Base-by-base conservation (phyloP, 1,284 basidiomycete genomes). In the Volvariella surrecta region DNA sequence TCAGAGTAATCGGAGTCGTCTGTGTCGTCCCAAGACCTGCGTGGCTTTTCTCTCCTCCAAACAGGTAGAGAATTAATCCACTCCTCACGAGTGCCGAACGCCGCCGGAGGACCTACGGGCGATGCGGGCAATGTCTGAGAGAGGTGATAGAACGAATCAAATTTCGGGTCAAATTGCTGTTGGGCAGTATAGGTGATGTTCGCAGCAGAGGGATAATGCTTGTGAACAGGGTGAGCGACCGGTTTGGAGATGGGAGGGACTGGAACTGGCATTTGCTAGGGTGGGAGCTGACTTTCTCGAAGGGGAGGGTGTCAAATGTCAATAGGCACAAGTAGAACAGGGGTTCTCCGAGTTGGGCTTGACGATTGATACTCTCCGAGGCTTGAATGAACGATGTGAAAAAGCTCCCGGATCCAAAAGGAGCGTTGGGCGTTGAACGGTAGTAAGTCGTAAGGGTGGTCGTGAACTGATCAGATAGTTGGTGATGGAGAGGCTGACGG, bases 221-320 rank as follows among this genome's bases (percentile, higher is more conserved):
- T 62, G 53, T 61, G 56, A 58, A 82, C 74, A 45, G 72, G 70
- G 54, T 85, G 81, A 43, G 75, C 70, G 56, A 69, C 63, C 52
- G 68, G 67, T 60, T 73, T 76, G 56, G 66, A 56, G 61, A 69
- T 61, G 59, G 67, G 66, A 56, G 80, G 80, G 55, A 85, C 85
- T 50, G 85, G 82, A 70, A 88, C 84, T 68, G 84, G 85, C 84
- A 88, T 88, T 71, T 78, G 82, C 74, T 68, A 42, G 45, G 47
- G 18, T 6, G 15, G 15, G 34, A n/a, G n/a, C 34, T 6, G n/a
- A 8, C 6, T 6, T 11, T 28, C 6, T 6, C 11, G 24, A 28
- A 51, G 48, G 54, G 49, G 50, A 47, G 49, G 6, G 6, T 58
- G 60, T 63, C 56, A 49, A 57, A 62, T 65, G 56, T 54, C 45